Evolutionary conservation across 192 early-diverging fungal genomes (phyloP).

Genomic region (Linnemannia elongata): DNA sequence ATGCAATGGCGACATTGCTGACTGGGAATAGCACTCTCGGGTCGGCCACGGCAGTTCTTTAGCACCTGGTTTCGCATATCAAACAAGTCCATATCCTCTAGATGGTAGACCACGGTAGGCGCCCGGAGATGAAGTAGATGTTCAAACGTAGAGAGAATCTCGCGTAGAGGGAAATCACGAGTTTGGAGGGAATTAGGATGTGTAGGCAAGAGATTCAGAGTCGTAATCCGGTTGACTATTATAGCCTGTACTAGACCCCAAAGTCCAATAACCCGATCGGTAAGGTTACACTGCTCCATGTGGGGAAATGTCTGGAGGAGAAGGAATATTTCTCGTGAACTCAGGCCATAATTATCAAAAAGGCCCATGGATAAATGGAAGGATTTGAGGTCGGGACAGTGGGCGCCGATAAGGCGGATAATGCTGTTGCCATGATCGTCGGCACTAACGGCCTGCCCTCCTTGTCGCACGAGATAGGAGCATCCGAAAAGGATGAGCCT

Average conservation of each 20-base stretch:
- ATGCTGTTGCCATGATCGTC: neutral
- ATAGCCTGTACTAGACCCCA: neutral
- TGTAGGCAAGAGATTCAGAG: neutral
- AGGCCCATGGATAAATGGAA: neutral
- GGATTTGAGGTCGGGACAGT: neutral
- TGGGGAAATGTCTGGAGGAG: neutral
- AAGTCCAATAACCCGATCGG: neutral
- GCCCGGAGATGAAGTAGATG: neutral
- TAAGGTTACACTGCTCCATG: neutral
- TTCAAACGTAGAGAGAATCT: neutral
- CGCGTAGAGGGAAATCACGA: neutral
- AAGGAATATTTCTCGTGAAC: neutral
- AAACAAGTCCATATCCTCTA: neutral
- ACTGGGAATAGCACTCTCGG: no score
- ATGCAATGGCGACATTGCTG: neutral
- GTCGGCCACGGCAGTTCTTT: no score
- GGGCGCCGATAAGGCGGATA: neutral
- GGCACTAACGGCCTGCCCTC: neutral
- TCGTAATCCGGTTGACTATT: neutral
- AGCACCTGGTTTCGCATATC: neutral
- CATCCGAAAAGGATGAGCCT: neutral
- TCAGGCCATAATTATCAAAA: neutral
- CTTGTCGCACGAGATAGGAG: neutral
- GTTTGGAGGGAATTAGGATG: neutral
- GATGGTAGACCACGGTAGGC: neutral